These are phyloP conservation scores for Lignosus rhinocerotis DNA, from an alignment of 1,284 basidiomycete genomes.

Conservation along the genomic window DNA sequence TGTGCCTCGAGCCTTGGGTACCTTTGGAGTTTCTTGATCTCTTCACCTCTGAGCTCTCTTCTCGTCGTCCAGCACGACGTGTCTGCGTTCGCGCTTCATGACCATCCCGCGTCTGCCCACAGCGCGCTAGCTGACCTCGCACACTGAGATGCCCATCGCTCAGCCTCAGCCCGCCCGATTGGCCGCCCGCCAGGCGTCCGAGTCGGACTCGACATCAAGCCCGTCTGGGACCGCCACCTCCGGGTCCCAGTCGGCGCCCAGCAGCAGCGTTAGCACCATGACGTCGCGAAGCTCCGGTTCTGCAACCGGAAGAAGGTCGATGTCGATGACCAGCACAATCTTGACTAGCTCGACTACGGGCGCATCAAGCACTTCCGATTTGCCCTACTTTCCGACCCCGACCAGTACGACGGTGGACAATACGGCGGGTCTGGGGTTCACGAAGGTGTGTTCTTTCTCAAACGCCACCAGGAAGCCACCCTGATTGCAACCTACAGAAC, in stretches of 20 bases:
- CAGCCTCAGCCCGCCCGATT: background rate
- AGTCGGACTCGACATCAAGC: background rate
- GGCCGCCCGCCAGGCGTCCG: background rate
- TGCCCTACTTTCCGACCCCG: slow-evolving; percentile 16
- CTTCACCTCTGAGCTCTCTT: background rate
- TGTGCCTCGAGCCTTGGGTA: background rate
- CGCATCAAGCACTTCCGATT: slow-evolving; percentile 4
- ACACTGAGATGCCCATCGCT: background rate
- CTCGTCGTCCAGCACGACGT: slow-evolving; percentile 16
- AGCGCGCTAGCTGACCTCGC: background rate
- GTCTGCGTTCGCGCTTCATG: slow-evolving; percentile 9
- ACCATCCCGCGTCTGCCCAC: background rate
- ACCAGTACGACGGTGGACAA: background rate
- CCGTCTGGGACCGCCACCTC: background rate
- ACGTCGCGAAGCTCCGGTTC: no score
- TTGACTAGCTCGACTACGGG: background rate
- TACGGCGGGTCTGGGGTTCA: background rate
- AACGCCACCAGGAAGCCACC: no score
- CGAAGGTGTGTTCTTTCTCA: slow-evolving; percentile 9
- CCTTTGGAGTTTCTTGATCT: background rate
- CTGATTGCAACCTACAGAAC: background rate
- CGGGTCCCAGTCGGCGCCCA: background rate
- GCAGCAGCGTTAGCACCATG: background rate
- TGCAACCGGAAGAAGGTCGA: no score
- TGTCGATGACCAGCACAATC: background rate